Evolutionary conservation across 2,329 filamentous ascomycete species (phyloP).

Genomic region (Exophiala phaeomuriformis): DNA sequence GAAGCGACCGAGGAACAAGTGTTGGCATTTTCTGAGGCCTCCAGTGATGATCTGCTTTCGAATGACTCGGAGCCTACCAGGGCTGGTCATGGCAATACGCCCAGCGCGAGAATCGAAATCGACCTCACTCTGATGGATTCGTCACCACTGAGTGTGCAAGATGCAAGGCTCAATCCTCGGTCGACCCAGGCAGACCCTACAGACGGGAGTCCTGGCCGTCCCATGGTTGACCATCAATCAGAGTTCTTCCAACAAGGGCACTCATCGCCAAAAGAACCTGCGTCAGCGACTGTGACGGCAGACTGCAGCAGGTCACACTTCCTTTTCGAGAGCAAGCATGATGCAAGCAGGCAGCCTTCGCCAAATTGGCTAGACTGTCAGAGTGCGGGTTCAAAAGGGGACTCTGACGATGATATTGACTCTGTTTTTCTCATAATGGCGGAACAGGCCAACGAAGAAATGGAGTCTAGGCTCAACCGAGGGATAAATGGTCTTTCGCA

Average conservation of each 20-base stretch:
- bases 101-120: background rate
- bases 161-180: background rate
- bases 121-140: background rate
- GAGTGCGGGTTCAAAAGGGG: background rate
- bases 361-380: background rate
- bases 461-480: background rate
- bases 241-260: no score
- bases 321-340: background rate
- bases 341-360: background rate
- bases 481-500: background rate
- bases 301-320: no score
- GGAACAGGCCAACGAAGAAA: background rate
- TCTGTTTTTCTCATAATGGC: background rate
- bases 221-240: no score
- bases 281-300: no score
- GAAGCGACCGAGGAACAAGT: conserved; percentile 5
- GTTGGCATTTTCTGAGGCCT: background rate
- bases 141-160: background rate
- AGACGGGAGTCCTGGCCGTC: background rate
- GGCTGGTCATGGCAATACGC: background rate
- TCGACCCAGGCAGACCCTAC: background rate
- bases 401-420: background rate
- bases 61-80: background rate
- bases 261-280: no score
- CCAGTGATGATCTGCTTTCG: background rate